A percentile compares a stretch with the other conserved stretches of the same genome.
Conservation (phyloP, 208 protist species). For the Naegleria gruberi region DNA sequence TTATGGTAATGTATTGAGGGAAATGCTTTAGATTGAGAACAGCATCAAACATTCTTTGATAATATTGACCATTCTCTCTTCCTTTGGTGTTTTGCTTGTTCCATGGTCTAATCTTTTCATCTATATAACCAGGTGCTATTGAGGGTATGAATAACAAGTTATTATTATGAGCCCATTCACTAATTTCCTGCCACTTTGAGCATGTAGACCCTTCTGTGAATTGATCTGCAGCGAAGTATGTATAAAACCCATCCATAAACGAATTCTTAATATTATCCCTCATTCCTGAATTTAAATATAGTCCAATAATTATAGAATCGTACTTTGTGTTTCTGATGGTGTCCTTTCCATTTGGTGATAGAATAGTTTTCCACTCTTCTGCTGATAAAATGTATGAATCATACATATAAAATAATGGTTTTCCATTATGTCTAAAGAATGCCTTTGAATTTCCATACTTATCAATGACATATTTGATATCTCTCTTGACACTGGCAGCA, state of each 20-base stretch:
- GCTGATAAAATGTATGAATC: slow-evolving; percentile 45
- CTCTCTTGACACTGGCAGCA: slow-evolving; percentile 8
- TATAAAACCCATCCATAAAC: slow-evolving; percentile 56
- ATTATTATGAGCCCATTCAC: slow-evolving; percentile 15
- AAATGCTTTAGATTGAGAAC: slow-evolving; percentile 25
- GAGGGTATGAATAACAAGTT: slow-evolving; percentile 37
- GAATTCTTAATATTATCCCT: slow-evolving; percentile 5
- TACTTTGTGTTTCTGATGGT: slow-evolving; percentile 31
- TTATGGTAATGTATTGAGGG: slow-evolving; percentile 38
- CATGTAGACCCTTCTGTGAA: slow-evolving; percentile 42
- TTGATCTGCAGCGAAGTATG: slow-evolving; percentile 51
- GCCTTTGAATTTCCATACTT: slow-evolving; percentile 29
- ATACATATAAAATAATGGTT: slow-evolving; percentile 43
- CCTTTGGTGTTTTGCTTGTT: slow-evolving; percentile 29
- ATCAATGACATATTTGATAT: slow-evolving; percentile 35
- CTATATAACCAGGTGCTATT: slow-evolving; percentile 55
- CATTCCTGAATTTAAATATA: slow-evolving; percentile 25
- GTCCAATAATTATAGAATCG: slow-evolving; percentile 38
- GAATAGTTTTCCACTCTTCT: slow-evolving; percentile 37
- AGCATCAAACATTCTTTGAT: slow-evolving; percentile 34
- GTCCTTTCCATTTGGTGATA: not conserved
- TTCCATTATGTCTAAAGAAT: not conserved
- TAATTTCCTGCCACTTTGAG: slow-evolving; percentile 40
- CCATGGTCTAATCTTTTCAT: slow-evolving; percentile 48
- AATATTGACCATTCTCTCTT: slow-evolving; percentile 38